Conservation (phyloP, 176 grass and related monocot species). For the Eleusine indica region DNA sequence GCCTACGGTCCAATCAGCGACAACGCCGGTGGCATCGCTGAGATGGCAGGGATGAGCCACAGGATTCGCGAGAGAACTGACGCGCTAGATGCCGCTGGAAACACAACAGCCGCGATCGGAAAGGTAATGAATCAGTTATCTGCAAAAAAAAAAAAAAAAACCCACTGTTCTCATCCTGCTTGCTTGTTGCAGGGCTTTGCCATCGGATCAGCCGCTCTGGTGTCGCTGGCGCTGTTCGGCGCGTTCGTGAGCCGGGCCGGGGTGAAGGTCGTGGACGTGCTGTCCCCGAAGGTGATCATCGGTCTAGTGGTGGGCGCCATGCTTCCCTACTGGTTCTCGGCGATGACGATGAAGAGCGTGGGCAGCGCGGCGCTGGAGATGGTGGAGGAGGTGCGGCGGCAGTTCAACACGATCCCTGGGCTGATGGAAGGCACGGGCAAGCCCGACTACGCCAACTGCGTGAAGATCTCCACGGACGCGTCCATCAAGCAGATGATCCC, state of each 20-base stretch:
- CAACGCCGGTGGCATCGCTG: conserved; percentile 57
- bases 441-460: conserved; percentile 52
- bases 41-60: conserved; percentile 71
- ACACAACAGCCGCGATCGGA: conserved; percentile 54
- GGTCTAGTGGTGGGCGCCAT: conserved; percentile 57
- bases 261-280: conserved; percentile 35
- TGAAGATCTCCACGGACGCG: conserved; percentile 60
- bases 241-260: conserved; percentile 56
- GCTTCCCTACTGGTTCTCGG: conserved; percentile 68
- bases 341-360: conserved; percentile 67
- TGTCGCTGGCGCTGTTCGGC: conserved; percentile 60
- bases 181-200: conserved; percentile 42
- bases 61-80: conserved; percentile 56
- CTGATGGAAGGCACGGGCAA: conserved; percentile 46
- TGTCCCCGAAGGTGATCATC: conserved; percentile 49
- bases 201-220: conserved; percentile 57
- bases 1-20: conserved; percentile 62
- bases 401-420: conserved; percentile 53
- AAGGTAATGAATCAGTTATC: conserved; percentile 35
- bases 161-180: too few species aligned
- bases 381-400: conserved; percentile 58
- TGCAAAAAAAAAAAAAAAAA: too few species aligned
- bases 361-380: conserved; percentile 50
- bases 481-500: conserved; percentile 59
- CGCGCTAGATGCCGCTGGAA: conserved; percentile 53